Conservation (phyloP, 1,284 basidiomycete genomes). For the Ceratobasidium sp. region DNA sequence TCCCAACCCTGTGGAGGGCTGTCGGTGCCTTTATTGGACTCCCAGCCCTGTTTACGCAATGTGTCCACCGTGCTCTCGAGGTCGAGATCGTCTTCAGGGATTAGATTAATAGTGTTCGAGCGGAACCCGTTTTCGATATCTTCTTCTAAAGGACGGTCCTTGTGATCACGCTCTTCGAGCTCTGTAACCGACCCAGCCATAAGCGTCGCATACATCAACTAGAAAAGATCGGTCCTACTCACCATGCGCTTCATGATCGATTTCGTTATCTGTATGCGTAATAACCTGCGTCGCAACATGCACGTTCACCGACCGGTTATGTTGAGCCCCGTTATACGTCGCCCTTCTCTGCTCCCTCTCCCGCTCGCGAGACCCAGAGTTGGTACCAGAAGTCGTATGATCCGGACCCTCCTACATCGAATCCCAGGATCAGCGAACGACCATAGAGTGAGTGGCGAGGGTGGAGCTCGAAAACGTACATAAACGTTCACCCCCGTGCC, state of each 20-base stretch:
- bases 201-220: background rate
- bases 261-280: slow-evolving; percentile 35
- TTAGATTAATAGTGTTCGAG: slow-evolving; percentile 21
- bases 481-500: slow-evolving; percentile 36
- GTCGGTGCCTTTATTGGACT: background rate
- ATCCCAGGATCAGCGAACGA: background rate
- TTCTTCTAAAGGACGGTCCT: slow-evolving; percentile 19
- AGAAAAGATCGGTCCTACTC: background rate
- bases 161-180: slow-evolving; percentile 41
- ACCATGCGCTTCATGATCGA: slow-evolving; percentile 43
- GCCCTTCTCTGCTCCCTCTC: slow-evolving; percentile 16
- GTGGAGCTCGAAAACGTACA: slow-evolving; percentile 4
- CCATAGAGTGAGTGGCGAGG: no score
- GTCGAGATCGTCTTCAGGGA: slow-evolving; percentile 35
- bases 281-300: slow-evolving; percentile 40
- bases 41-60: slow-evolving; percentile 19
- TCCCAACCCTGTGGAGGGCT: slow-evolving; percentile 29
- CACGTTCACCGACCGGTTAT: slow-evolving; percentile 27
- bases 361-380: slow-evolving; percentile 8
- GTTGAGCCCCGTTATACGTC: background rate
- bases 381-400: slow-evolving; percentile 16
- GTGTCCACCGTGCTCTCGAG: slow-evolving; percentile 20
- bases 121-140: slow-evolving; percentile 20
- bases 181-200: background rate
- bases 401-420: slow-evolving; percentile 24